These are phyloP conservation scores for Colletotrichum cuscutae DNA, from an alignment of 2,329 filamentous ascomycete species.

Conservation along the genomic window DNA sequence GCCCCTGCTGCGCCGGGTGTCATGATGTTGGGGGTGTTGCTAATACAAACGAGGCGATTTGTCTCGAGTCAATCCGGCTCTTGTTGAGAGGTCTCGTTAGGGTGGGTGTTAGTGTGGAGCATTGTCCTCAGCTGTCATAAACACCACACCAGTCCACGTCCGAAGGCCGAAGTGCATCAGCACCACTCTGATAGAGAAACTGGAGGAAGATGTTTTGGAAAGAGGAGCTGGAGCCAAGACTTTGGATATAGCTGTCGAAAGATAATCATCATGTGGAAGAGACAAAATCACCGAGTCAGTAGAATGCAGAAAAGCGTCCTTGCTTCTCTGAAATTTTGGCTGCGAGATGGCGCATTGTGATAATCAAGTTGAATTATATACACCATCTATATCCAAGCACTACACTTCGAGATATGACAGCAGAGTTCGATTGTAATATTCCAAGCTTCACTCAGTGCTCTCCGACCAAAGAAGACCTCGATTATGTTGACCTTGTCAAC, in stretches of 20 bases:
- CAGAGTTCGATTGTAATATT: neutral
- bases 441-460: neutral
- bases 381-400: neutral
- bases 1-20: neutral
- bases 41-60: conserved; percentile 3
- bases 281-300: too few relatives aligned
- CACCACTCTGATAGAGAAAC: neutral
- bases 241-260: neutral
- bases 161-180: neutral
- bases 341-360: too few relatives aligned
- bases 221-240: neutral
- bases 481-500: neutral
- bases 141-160: conserved; percentile 1
- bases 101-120: neutral
- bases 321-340: too few relatives aligned
- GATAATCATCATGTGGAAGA: neutral
- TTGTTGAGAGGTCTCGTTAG: neutral
- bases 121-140: neutral
- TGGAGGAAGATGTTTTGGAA: neutral
- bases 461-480: neutral
- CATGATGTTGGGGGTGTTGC: neutral
- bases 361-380: neutral
- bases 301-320: too few relatives aligned
- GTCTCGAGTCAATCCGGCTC: neutral
- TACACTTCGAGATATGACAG: neutral